phyloP scores from a whole-genome alignment of 306 rosid genomes.

The Rosa lucieae region DNA sequence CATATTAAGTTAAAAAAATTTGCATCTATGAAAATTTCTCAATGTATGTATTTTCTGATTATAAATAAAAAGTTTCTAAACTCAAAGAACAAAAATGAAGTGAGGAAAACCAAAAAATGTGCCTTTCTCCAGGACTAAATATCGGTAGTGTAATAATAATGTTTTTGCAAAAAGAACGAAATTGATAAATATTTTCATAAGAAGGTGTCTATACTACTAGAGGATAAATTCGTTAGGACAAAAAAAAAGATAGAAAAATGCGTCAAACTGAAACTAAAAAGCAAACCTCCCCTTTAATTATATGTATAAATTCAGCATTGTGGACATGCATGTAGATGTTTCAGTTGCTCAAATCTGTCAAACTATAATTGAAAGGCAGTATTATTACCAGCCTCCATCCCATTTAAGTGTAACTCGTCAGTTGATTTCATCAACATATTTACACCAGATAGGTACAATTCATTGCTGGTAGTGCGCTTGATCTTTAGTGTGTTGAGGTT shows the following conservation, averaged over 20 bases:
- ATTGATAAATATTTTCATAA: no score
- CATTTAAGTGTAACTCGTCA: conserved; percentile 46
- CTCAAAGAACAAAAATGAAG: no score
- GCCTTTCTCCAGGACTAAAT: no score
- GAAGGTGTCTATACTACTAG: no score
- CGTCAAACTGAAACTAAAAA: not conserved
- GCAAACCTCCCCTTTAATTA: conserved; percentile 18
- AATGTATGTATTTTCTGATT: no score
- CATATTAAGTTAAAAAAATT: no score
- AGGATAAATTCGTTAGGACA: not conserved
- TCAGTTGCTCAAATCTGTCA: conserved; percentile 39
- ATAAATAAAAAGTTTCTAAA: no score
- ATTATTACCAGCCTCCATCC: conserved; percentile 24
- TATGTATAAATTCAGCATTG: conserved; percentile 29
- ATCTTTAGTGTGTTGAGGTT: conserved; percentile 9
- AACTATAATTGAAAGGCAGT: conserved; percentile 24
- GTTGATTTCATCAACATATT: conserved; percentile 27
- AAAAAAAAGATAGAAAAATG: not conserved
- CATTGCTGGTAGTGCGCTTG: conserved; percentile 19
- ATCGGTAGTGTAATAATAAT: no score
- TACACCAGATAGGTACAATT: conserved; percentile 23
- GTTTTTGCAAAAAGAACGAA: no score
- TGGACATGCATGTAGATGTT: conserved; percentile 38
- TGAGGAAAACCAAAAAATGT: no score
- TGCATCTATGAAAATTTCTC: no score